phyloP scores from a whole-genome alignment of 2,329 filamentous ascomycete species.

The Dendryphion nanum region DNA sequence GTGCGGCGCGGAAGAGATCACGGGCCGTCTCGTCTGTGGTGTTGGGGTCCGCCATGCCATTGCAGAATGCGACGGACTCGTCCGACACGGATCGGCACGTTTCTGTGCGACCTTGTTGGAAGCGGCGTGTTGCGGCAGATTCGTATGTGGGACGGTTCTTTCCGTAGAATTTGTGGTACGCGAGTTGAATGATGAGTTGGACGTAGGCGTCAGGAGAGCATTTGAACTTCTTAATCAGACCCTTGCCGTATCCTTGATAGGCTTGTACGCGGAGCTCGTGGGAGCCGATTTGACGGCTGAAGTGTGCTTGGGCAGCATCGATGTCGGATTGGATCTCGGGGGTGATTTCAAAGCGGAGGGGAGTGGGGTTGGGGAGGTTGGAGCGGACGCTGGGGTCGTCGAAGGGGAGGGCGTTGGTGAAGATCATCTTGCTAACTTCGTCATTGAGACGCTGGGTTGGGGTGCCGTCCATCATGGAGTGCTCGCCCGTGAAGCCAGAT shows the following conservation, averaged over 20 bases:
- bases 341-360: constrained; percentile 76
- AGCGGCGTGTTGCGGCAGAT: constrained; percentile 89
- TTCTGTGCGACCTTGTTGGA: constrained; percentile 94
- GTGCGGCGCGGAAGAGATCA: constrained; percentile 76
- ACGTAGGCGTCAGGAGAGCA: constrained; percentile 97
- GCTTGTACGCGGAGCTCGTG: constrained; percentile 93
- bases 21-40: constrained; percentile 64
- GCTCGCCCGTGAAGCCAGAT: constrained; percentile 95
- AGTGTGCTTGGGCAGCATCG: constrained; percentile 73
- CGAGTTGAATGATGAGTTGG: constrained; percentile 97
- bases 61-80: constrained; percentile 87
- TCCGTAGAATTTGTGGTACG: constrained; percentile 99
- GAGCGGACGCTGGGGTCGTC: constrained; percentile 75
- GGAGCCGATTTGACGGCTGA: constrained; percentile 74
- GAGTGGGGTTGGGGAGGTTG: constrained; percentile 75
- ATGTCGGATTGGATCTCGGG: constrained; percentile 75
- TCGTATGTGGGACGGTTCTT: constrained; percentile 97
- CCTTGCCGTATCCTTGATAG: constrained; percentile 97
- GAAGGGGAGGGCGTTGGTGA: constrained; percentile 92
- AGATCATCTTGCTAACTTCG: constrained; percentile 87
- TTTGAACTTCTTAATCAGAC: constrained; percentile 98
- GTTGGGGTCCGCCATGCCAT: constrained; percentile 72
- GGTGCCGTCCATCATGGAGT: constrained; percentile 99
- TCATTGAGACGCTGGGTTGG: constrained; percentile 97
- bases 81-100: constrained; percentile 92